phyloP scores from a whole-genome alignment of 1,284 basidiomycete species.

The Apiotrichum mycotoxinovorans region DNA sequence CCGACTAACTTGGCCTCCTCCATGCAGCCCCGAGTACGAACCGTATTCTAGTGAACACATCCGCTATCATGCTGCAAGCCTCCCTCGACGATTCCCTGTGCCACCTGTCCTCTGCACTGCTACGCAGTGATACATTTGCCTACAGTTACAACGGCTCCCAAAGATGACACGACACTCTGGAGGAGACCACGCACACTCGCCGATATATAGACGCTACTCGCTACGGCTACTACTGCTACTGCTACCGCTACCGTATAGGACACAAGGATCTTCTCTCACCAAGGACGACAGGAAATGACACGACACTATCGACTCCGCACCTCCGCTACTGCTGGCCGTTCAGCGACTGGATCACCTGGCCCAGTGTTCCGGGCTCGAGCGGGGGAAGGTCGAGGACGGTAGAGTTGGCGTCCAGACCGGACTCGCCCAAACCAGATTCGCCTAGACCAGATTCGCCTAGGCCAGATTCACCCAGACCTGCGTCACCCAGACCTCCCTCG shows the following conservation, averaged over 20 bases:
- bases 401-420: background rate
- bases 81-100: too few species aligned
- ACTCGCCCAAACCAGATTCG: too few species aligned
- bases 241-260: background rate
- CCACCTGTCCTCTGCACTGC: background rate
- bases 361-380: constrained; percentile 18
- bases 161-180: background rate
- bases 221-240: background rate
- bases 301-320: background rate
- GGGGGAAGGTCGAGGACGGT: constrained; percentile 15
- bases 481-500: background rate
- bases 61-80: too few species aligned
- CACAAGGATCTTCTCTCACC: background rate
- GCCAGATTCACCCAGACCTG: too few species aligned
- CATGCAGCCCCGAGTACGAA: too few species aligned
- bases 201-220: background rate
- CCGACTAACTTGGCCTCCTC: too few species aligned
- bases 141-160: constrained; percentile 4
- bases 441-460: background rate
- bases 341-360: constrained; percentile 25
- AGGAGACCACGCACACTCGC: background rate
- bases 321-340: constrained; percentile 10
- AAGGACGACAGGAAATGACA: background rate
- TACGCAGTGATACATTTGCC: constrained; percentile 1
- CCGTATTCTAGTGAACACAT: too few species aligned